Evolutionary conservation across 1,284 basidiomycete genomes (phyloP).

Genomic region (Austropuccinia psidii): DNA sequence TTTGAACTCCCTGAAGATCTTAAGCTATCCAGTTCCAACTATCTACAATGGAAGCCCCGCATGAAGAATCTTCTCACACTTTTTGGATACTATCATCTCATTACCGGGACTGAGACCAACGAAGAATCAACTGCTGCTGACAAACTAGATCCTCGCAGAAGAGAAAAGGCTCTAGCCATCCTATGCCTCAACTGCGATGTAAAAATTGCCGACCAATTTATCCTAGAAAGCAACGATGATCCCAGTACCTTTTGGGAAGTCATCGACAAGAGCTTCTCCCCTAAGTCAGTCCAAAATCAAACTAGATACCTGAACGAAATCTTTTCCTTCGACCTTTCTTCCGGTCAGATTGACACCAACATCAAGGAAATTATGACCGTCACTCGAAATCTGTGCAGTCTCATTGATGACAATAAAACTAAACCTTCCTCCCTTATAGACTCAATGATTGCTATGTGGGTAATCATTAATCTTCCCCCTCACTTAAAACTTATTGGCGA

Average conservation of each 20-base stretch:
- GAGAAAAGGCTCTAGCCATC: background rate
- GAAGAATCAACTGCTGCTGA: background rate
- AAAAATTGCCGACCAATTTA: background rate
- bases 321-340: background rate
- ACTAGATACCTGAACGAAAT: background rate
- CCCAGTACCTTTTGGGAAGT: background rate
- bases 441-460: background rate
- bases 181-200: background rate
- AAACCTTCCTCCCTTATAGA: background rate
- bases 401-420: background rate
- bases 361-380: background rate
- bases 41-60: background rate
- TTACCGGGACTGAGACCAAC: background rate
- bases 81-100: background rate
- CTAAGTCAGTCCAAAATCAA: background rate
- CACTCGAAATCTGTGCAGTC: background rate
- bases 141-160: background rate
- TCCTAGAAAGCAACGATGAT: background rate
- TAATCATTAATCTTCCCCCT: background rate
- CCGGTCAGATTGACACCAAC: background rate
- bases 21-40: background rate
- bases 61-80: background rate
- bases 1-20: background rate
- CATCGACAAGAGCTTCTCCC: too few species aligned
- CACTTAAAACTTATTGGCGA: background rate